Percentiles rank a stretch among this genome's conserved stretches.
phyloP scores from a whole-genome alignment of 2,329 filamentous ascomycete species.

The Dothidotthia symphoricarpi region DNA sequence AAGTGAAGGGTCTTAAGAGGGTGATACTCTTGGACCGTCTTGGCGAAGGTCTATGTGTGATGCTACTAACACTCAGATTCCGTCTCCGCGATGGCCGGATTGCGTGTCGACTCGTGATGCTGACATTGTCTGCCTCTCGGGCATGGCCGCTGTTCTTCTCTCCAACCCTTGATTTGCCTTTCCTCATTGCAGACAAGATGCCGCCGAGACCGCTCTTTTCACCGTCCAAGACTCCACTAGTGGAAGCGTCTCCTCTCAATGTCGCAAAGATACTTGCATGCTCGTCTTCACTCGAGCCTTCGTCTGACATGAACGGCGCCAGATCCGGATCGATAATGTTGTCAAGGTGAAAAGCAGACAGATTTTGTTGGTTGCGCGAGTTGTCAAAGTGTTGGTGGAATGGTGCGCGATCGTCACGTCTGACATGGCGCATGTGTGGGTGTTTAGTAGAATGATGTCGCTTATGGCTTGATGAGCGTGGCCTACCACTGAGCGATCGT shows the following conservation, averaged over 20 bases:
- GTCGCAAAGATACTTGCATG: slow-evolving; percentile 80
- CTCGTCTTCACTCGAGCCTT: slow-evolving; percentile 88
- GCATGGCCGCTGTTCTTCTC: slow-evolving; percentile 73
- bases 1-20: slow-evolving; percentile 52
- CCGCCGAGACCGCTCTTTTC: slow-evolving; percentile 73
- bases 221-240: slow-evolving; percentile 62
- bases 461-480: slow-evolving; percentile 75
- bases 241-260: slow-evolving; percentile 63
- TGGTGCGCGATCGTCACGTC: slow-evolving; percentile 79
- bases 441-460: slow-evolving; percentile 85
- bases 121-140: slow-evolving; percentile 63
- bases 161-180: slow-evolving; percentile 67
- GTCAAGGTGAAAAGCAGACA: slow-evolving; percentile 95
- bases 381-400: slow-evolving; percentile 79
- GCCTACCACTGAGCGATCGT: slow-evolving; percentile 68
- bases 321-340: slow-evolving; percentile 98
- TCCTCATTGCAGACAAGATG: slow-evolving; percentile 70
- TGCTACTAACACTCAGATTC: slow-evolving; percentile 81
- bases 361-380: slow-evolving; percentile 60
- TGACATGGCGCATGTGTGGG: slow-evolving; percentile 75
- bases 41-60: slow-evolving; percentile 70
- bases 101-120: slow-evolving; percentile 63
- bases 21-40: slow-evolving; percentile 59
- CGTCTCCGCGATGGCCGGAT: slow-evolving; percentile 68
- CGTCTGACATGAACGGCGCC: slow-evolving; percentile 92